Evolutionary conservation across 1,284 basidiomycete genomes (phyloP).

Genomic region (Apiotrichum gracile): DNA sequence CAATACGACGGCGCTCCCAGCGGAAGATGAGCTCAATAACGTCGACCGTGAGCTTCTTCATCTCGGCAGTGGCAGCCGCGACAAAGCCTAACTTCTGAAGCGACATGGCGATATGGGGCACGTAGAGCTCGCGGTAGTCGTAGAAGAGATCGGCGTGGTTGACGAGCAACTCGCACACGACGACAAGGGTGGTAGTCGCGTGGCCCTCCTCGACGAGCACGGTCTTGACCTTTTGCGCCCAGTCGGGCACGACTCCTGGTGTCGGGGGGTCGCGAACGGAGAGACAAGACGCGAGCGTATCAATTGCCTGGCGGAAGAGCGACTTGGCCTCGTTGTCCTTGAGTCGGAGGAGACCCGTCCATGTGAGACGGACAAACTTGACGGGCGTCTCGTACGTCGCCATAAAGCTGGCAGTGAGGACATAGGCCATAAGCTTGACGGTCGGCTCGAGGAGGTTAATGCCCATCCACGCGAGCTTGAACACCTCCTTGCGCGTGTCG

Average conservation of each 20-base stretch:
- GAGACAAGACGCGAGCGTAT: slow-evolving; percentile 84
- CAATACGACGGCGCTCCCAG: slow-evolving; percentile 64
- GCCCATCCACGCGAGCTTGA: slow-evolving; percentile 91
- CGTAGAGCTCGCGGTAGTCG: slow-evolving; percentile 84
- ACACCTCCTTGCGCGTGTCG: slow-evolving; percentile 84
- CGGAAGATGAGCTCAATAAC: slow-evolving; percentile 78
- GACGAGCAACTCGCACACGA: slow-evolving; percentile 87
- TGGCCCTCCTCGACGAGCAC: slow-evolving; percentile 86
- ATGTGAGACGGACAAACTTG: slow-evolving; percentile 92
- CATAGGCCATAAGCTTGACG: slow-evolving; percentile 90
- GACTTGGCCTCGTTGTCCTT: slow-evolving; percentile 69
- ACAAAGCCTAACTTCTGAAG: slow-evolving; percentile 81
- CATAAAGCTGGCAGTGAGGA: slow-evolving; percentile 92
- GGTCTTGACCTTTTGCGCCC: slow-evolving; percentile 84
- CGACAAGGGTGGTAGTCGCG: slow-evolving; percentile 71
- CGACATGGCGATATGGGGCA: slow-evolving; percentile 92
- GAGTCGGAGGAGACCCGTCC: slow-evolving; percentile 82
- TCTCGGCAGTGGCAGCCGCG: slow-evolving; percentile 68
- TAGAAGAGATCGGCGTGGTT: slow-evolving; percentile 91
- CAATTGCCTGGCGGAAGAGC: slow-evolving; percentile 79
- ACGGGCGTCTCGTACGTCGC: slow-evolving; percentile 82
- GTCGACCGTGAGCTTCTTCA: slow-evolving; percentile 73
- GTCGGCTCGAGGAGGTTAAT: slow-evolving; percentile 61
- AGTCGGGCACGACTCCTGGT: slow-evolving; percentile 59
- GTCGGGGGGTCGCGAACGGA: slow-evolving; percentile 55